phyloP scores from a whole-genome alignment of 2,329 filamentous ascomycete species.

The Trichoderma semiorbis region DNA sequence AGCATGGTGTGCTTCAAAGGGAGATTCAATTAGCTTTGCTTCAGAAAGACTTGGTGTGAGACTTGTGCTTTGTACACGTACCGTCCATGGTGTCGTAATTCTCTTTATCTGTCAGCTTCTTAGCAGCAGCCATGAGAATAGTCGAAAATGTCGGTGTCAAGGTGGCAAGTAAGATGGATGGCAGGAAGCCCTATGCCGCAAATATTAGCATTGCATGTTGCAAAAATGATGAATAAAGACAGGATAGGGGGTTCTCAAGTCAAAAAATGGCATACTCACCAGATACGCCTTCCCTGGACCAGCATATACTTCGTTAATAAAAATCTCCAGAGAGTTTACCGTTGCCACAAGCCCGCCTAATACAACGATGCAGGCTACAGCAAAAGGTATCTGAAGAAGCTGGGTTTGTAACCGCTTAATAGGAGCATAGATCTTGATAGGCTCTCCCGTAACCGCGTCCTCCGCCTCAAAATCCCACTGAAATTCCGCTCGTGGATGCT shows the following conservation, averaged over 20 bases:
- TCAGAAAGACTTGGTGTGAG: rapidly evolving
- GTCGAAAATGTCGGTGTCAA: slow-evolving; percentile 75
- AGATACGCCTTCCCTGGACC: slow-evolving; percentile 84
- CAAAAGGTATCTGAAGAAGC: slow-evolving; percentile 80
- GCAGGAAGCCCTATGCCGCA: slow-evolving; percentile 68
- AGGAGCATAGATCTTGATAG: slow-evolving; percentile 70
- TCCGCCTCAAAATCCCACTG: slow-evolving; percentile 70
- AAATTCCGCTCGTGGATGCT: slow-evolving; percentile 74
- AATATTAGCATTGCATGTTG: slow-evolving; percentile 19
- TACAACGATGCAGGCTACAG: slow-evolving; percentile 64
- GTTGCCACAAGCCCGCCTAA: slow-evolving; percentile 79
- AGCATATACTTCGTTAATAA: slow-evolving; percentile 89
- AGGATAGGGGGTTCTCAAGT: not conserved
- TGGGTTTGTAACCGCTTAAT: slow-evolving; percentile 73
- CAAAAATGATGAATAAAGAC: not conserved
- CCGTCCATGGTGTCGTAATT: slow-evolving; percentile 86
- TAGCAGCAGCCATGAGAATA: slow-evolving; percentile 72
- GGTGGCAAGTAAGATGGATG: slow-evolving; percentile 81
- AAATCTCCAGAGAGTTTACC: slow-evolving; percentile 91
- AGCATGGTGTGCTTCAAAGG: slow-evolving; percentile 63
- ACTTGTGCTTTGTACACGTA: slow-evolving; percentile 28
- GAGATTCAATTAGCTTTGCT: not conserved
- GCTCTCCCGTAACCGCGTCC: slow-evolving; percentile 80
- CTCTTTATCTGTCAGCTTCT: slow-evolving; percentile 74
- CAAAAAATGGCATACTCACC: slow-evolving; percentile 45